Percentiles rank a stretch among this genome's conserved stretches.
Evolutionary conservation across 495 filamentous ascomycete genomes (phyloP).

Genomic region (Hypoxylon rickii): DNA sequence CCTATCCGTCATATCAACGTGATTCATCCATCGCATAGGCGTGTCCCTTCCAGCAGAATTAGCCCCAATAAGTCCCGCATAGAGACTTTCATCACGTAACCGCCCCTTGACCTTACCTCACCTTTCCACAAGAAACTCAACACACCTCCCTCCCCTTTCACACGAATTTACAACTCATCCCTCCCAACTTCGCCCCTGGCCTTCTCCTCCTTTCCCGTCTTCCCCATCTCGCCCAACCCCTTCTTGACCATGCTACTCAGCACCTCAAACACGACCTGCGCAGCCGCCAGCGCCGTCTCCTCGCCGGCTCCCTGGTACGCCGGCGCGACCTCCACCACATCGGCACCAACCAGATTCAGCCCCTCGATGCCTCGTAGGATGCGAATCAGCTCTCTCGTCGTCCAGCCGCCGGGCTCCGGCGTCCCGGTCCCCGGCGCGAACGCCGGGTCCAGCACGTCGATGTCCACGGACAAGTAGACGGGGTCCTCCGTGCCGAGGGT

Average conservation of each 20-base stretch:
- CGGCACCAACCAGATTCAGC: slow-evolving; percentile 72
- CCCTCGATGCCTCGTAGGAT: slow-evolving; percentile 71
- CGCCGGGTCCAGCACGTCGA: slow-evolving; percentile 75
- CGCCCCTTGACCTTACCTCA: no score
- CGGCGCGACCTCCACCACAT: slow-evolving; percentile 85
- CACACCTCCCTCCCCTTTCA: not conserved
- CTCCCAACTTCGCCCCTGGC: slow-evolving; percentile 9
- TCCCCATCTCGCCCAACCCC: slow-evolving; percentile 45
- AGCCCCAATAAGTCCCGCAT: no score
- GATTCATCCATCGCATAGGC: no score
- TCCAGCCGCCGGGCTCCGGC: slow-evolving; percentile 77
- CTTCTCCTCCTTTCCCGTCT: slow-evolving; percentile 27
- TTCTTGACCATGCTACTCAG: slow-evolving; percentile 79
- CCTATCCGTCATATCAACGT: no score
- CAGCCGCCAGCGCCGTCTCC: slow-evolving; percentile 82
- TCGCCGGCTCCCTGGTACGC: slow-evolving; percentile 84
- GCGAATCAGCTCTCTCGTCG: slow-evolving; percentile 70
- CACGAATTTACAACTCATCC: slow-evolving; percentile 42
- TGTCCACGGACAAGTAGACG: slow-evolving; percentile 75
- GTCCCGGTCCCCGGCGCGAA: slow-evolving; percentile 75
- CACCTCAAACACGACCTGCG: slow-evolving; percentile 81
- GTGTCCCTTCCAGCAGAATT: no score
- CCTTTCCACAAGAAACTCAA: no score
- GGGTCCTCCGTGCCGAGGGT: slow-evolving; percentile 64
- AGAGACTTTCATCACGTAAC: no score